Percentiles rank a stretch among this genome's conserved stretches.
Conservation (phyloP, 169 alveolate species). For the Plasmodium gaboni region DNA sequence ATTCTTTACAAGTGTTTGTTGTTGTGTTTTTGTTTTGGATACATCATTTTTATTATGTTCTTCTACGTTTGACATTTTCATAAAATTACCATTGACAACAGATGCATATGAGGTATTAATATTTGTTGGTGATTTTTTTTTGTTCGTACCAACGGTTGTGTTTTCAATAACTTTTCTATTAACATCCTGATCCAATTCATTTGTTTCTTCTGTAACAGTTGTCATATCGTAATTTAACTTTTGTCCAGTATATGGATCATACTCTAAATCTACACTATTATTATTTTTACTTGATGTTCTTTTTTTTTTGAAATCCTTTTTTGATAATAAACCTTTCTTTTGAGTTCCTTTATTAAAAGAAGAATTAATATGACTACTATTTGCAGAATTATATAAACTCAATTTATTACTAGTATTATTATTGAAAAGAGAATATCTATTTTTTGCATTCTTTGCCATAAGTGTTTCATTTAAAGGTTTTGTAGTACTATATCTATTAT, state of each 20-base stretch:
- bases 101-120: conserved; percentile 50
- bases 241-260: conserved; percentile 58
- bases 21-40: not conserved
- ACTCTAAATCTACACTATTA: conserved; percentile 40
- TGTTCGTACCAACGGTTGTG: not conserved
- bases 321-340: conserved; percentile 25
- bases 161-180: conserved; percentile 13
- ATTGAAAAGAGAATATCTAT: conserved; percentile 24
- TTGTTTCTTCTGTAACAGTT: conserved; percentile 8
- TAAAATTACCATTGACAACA: conserved; percentile 30
- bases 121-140: conserved; percentile 14
- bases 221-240: conserved; percentile 11
- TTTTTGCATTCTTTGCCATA: conserved; percentile 13
- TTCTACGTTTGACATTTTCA: conserved; percentile 13
- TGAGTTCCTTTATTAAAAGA: conserved; percentile 26
- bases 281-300: conserved; percentile 50
- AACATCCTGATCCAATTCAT: conserved; percentile 2
- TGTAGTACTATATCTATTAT: conserved; percentile 31
- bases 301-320: conserved; percentile 27
- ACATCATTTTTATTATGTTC: conserved; percentile 8
- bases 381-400: conserved; percentile 27
- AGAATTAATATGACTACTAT: conserved; percentile 11
- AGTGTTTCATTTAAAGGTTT: conserved; percentile 39
- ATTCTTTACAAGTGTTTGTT: conserved; percentile 14
- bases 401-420: conserved; percentile 8